Base-by-base conservation (phyloP, 2,329 filamentous ascomycete species). In the Verticillium nonalfalfae region DNA sequence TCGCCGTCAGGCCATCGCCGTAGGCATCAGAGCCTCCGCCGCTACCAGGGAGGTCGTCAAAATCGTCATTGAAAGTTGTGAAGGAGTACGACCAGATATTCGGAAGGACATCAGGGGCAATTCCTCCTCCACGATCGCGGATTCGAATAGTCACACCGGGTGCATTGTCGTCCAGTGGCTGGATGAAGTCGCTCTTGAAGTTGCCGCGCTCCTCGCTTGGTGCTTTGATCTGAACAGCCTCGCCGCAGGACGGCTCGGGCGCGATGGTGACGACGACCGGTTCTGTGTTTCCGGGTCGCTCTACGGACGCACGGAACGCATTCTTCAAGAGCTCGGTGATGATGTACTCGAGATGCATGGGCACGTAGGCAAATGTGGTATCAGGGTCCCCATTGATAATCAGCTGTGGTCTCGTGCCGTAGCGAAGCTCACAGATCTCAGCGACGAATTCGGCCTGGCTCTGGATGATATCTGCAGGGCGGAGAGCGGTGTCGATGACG, bases 31-130 rank as follows among this genome's bases (percentile, higher is more conserved):
- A 73, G 54, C 75, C 72, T 55, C 76, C 74, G 39, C 76, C 72
- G 13, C 77, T 74, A 21, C 74, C 75, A 35, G 75, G 73, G 56
- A 77, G 66, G 4, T 78, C 77, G 52, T 78, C 71, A 34, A 52
- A 59, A 61, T 85, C 79, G 64, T 85, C 91, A 61, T 86, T 89
- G 74, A 98, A 98, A 0, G 95, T 99, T 21, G 94, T 97, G 73
- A 97, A 99, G 65, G 91, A 95, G 74, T 98, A 99, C 7, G 93
- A 93, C 93, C 95, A 99, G 62, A 99, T 93, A 67, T 94, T 89
- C 4, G 89, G 87, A 38, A 95, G 78, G 34, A 95, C 88, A 15
- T 93, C 90, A 0, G 93, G 91, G 1, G 87, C 85, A 61, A 99
- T 98, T 39, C 95, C 95, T 52, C 94, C 94, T 58, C 95, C 95